Evolutionary conservation across 176 grass and related monocot species (phyloP).

Genomic region (Themeda triandra): DNA sequence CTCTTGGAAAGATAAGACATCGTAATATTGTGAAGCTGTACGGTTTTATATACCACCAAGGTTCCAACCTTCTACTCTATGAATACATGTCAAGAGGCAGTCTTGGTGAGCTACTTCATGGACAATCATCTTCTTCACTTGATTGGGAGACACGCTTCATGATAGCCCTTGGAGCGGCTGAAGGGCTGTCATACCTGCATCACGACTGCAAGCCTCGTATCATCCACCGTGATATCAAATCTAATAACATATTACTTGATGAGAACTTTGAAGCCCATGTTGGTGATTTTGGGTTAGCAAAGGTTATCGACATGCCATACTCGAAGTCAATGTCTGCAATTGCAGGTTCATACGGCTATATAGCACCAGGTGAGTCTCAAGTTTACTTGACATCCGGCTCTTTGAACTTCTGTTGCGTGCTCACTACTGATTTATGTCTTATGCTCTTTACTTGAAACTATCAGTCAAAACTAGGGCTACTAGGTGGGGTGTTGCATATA

Average conservation of each 20-base stretch:
- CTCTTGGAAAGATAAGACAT: constrained; percentile 98
- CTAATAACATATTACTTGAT: constrained; percentile 97
- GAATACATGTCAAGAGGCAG: constrained; percentile 96
- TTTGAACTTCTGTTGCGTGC: neutral
- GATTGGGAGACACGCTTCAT: constrained; percentile 87
- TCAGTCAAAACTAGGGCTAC: neutral
- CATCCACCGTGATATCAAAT: constrained; percentile 97
- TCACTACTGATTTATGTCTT: neutral
- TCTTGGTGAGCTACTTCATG: constrained; percentile 93
- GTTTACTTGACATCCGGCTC: neutral
- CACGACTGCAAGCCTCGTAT: constrained; percentile 94
- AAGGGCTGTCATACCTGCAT: constrained; percentile 95
- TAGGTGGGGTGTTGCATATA: neutral
- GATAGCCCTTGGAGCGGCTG: constrained; percentile 84
- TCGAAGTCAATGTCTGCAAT: constrained; percentile 97
- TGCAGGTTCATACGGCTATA: constrained; percentile 98
- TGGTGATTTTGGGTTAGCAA: constrained; percentile 97
- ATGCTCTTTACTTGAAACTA: constrained; percentile 1
- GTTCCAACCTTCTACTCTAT: constrained; percentile 91
- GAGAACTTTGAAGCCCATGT: constrained; percentile 99
- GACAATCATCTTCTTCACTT: constrained; percentile 58
- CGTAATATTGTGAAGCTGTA: constrained; percentile 98
- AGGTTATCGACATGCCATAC: constrained; percentile 95
- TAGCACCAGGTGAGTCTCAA: constrained; percentile 81
- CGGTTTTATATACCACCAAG: constrained; percentile 87